Conservation (phyloP, 2,329 filamentous ascomycete genomes). For the Stagonosporopsis cucurbitacearum region DNA sequence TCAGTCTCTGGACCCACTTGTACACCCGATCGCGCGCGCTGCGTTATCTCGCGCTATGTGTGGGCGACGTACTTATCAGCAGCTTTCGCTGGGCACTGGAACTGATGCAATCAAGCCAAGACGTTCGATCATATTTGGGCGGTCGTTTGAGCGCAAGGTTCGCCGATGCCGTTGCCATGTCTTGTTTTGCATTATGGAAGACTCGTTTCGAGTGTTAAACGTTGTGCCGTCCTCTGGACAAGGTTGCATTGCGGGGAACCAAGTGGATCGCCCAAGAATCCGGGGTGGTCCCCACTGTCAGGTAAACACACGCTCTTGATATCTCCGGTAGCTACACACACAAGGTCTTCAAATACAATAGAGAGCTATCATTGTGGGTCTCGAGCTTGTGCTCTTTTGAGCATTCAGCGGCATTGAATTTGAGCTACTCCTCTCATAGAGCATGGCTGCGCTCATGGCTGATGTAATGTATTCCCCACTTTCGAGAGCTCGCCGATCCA, state of each 20-base stretch:
- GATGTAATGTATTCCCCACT: constrained; percentile 19
- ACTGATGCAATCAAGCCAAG: constrained; percentile 5
- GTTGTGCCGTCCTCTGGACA: not conserved
- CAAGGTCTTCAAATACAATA: not conserved
- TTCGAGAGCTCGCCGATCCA: constrained; percentile 17
- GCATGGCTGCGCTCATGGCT: constrained; percentile 6
- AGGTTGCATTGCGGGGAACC: constrained; percentile 12
- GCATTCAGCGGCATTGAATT: not conserved
- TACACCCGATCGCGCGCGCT: constrained; percentile 19
- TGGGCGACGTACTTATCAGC: constrained; percentile 18
- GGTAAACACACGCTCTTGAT: not conserved
- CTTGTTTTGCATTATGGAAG: not conserved
- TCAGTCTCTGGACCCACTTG: constrained; percentile 9
- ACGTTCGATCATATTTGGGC: not conserved
- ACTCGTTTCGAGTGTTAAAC: not conserved
- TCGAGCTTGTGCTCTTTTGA: not conserved
- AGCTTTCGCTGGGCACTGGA: not conserved
- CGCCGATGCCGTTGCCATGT: not conserved
- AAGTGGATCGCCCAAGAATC: constrained; percentile 10
- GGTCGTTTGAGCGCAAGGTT: not conserved
- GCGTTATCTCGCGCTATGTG: constrained; percentile 26
- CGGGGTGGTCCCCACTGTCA: constrained; percentile 4
- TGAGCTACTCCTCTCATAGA: constrained; percentile 7
- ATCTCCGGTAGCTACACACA: not conserved
- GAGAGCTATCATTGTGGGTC: not conserved